A percentile compares a stretch with the other conserved stretches of the same genome.
Evolutionary conservation across 176 grass and related monocot genomes (phyloP).

Genomic region (Tillandsia leiboldiana): DNA sequence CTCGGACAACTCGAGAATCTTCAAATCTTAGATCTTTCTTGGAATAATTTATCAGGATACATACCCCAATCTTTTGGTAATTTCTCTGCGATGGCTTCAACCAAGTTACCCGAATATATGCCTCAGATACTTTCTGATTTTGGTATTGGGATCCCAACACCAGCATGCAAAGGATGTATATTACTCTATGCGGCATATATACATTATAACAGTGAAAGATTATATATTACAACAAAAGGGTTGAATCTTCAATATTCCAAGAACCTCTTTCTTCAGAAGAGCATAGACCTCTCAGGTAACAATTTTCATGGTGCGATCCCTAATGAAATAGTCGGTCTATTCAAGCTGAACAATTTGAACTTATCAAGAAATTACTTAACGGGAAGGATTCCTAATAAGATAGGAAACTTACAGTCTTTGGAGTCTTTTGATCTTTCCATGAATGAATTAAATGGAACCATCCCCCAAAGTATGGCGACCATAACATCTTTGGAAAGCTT

Average conservation of each 20-base stretch:
- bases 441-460: slow-evolving; percentile 23
- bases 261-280: not conserved
- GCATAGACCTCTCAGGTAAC: slow-evolving; percentile 35
- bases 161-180: too few species aligned
- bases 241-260: not conserved
- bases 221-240: slow-evolving; percentile 21
- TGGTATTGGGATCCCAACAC: too few species aligned
- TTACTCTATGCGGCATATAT: too few species aligned
- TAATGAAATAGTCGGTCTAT: not conserved
- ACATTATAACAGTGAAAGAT: not conserved
- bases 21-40: not conserved
- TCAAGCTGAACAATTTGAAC: slow-evolving; percentile 16
- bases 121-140: too few species aligned
- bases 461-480: not conserved
- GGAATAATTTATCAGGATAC: slow-evolving; percentile 27
- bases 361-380: slow-evolving; percentile 19
- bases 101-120: not conserved
- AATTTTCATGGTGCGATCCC: slow-evolving; percentile 21
- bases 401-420: slow-evolving; percentile 14
- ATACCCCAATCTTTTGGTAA: slow-evolving; percentile 16
- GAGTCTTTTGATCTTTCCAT: slow-evolving; percentile 35
- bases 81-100: slow-evolving; percentile 11
- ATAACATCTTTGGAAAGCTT: too few species aligned
- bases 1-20: too few species aligned
- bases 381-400: not conserved